Conservation (phyloP, 2,329 filamentous ascomycete genomes). For the Fusarium torulosum region DNA sequence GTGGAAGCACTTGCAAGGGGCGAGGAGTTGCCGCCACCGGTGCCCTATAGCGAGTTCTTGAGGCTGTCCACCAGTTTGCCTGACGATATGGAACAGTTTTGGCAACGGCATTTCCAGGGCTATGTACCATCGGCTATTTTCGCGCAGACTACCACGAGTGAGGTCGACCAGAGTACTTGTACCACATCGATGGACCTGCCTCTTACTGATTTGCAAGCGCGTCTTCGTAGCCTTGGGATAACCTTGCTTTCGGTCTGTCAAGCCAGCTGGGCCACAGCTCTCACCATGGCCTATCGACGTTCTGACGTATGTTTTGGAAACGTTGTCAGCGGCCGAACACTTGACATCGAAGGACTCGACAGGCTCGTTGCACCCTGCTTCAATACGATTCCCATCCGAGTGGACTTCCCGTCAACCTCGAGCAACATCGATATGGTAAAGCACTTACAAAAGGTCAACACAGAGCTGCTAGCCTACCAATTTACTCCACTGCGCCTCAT, state of each 20-base stretch:
- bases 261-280: constrained; percentile 75
- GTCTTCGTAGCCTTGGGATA: constrained; percentile 65
- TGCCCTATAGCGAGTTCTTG: constrained; percentile 75
- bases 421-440: constrained; percentile 70
- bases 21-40: constrained; percentile 59
- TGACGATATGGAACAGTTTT: constrained; percentile 71
- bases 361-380: constrained; percentile 89
- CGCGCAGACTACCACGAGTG: constrained; percentile 29
- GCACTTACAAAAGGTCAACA: constrained; percentile 71
- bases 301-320: constrained; percentile 88
- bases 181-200: constrained; percentile 52
- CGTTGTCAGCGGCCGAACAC: constrained; percentile 81
- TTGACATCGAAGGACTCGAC: constrained; percentile 74
- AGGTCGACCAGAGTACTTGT: constrained; percentile 49
- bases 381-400: constrained; percentile 83
- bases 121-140: constrained; percentile 57
- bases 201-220: constrained; percentile 61
- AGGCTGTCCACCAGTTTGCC: constrained; percentile 65
- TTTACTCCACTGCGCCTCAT: constrained; percentile 80
- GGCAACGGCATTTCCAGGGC: constrained; percentile 67
- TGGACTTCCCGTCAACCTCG: constrained; percentile 61
- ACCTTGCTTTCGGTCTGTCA: constrained; percentile 78
- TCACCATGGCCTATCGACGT: constrained; percentile 67
- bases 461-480: constrained; percentile 74
- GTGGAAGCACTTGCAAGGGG: constrained; percentile 70